phyloP scores from a whole-genome alignment of 805 yeast species.

The Barnettozyma pratensis region DNA sequence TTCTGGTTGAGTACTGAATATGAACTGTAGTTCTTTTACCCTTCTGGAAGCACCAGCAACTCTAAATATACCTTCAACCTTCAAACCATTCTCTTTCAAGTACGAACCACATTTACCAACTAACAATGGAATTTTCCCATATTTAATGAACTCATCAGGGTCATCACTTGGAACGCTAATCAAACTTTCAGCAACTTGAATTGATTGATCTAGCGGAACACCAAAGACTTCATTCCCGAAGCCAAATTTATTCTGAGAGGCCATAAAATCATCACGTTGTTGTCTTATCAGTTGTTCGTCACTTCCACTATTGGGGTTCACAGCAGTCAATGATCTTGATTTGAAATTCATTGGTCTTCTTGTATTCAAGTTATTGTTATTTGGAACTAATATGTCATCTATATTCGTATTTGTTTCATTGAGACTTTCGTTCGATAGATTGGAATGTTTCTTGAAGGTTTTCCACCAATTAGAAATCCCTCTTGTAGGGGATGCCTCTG shows the following conservation, averaged over 20 bases:
- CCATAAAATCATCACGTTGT: constrained; percentile 34
- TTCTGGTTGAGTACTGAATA: constrained; percentile 82
- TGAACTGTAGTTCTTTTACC: constrained; percentile 75
- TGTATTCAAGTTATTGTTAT: background rate
- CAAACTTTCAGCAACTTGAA: constrained; percentile 70
- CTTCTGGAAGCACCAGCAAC: constrained; percentile 90
- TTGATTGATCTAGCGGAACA: constrained; percentile 64
- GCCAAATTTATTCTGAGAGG: constrained; percentile 28
- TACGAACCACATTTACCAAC: constrained; percentile 95
- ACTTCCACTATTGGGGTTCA: constrained; percentile 13
- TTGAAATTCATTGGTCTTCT: constrained; percentile 31
- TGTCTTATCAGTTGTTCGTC: constrained; percentile 24
- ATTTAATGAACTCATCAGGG: constrained; percentile 60
- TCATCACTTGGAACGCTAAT: constrained; percentile 58
- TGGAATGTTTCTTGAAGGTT: constrained; percentile 28
- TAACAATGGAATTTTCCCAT: constrained; percentile 86
- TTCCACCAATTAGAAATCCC: constrained; percentile 38
- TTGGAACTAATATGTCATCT: constrained; percentile 13
- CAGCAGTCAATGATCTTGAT: constrained; percentile 30
- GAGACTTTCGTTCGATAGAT: constrained; percentile 20
- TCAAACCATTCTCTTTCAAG: constrained; percentile 70
- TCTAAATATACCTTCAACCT: constrained; percentile 87
- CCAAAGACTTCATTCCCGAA: constrained; percentile 63
- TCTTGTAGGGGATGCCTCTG: constrained; percentile 29
- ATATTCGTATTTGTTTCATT: constrained; percentile 6